Conservation (phyloP, 352 stramenopile species). For the Phytophthora sp. region DNA sequence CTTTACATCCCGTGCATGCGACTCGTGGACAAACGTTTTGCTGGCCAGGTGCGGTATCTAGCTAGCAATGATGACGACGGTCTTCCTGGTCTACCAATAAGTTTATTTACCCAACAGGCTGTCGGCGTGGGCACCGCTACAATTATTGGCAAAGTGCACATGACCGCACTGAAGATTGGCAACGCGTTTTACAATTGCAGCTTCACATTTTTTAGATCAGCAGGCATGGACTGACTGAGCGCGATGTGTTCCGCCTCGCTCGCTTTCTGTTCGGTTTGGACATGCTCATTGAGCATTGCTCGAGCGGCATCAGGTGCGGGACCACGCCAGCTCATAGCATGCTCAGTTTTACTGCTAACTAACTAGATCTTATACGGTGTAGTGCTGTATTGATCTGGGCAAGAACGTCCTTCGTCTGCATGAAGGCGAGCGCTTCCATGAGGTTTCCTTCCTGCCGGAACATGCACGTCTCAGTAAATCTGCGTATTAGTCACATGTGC, state of each 20-base stretch:
- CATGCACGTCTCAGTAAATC: slow-evolving; percentile 54
- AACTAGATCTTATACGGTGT: too few species aligned
- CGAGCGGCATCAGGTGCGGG: slow-evolving; percentile 93
- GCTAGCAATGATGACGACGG: slow-evolving; percentile 22
- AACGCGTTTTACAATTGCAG: slow-evolving; percentile 93
- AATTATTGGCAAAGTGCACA: slow-evolving; percentile 96
- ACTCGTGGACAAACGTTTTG: slow-evolving; percentile 88
- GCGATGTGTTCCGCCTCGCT: too few species aligned
- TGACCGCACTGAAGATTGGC: slow-evolving; percentile 91
- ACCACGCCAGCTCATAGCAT: background rate
- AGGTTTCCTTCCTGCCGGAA: slow-evolving; percentile 88
- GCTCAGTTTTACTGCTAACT: background rate
- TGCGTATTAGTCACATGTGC: too few species aligned
- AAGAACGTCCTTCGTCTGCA: slow-evolving; percentile 90
- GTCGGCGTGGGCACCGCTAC: slow-evolving; percentile 96
- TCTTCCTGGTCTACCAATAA: slow-evolving; percentile 13
- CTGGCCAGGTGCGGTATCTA: slow-evolving; percentile 73
- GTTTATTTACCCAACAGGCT: slow-evolving; percentile 49
- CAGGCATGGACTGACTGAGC: slow-evolving; percentile 97
- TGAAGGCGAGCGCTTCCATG: slow-evolving; percentile 66
- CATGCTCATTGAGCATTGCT: too few species aligned
- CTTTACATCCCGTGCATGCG: slow-evolving; percentile 90
- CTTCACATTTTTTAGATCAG: slow-evolving; percentile 93
- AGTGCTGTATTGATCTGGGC: slow-evolving; percentile 96
- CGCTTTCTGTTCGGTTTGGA: slow-evolving; percentile 98